Evolutionary conservation across 768 basidiomycete genomes (phyloP), one percentile per base, ranked within the genome.

Genomic region (Flagelloscypha sp.): DNA sequence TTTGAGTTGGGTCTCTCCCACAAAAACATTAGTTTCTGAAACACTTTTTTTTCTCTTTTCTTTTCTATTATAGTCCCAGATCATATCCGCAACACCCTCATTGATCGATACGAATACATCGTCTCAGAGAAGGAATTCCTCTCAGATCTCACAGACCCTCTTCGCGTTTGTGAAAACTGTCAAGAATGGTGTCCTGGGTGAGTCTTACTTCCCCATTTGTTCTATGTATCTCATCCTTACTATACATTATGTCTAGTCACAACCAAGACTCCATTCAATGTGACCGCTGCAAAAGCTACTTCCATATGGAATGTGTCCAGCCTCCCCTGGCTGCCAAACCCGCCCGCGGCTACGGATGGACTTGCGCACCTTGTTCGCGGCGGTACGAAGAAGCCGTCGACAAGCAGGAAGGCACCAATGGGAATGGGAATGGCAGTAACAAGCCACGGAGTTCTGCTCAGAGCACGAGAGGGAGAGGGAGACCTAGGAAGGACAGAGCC

Each of bases 291-390:
- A 88, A 90, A 63, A 76, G 76, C 36, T 85, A 79, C 62, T 98
- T 92, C 62, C 94, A 98, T 58, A 94, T 97, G 84, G 57, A 69
- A 38, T 98, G 94, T 54, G 84, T 95, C 35, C 83, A 87, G 45
- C 94, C 94, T 16, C 94, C 94, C 3, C 63, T 98, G 6, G 65
- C 72, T 12, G 83, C 84, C 2, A 97, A 97, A 57, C 94, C 94
- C 10, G 88, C 90, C 16, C 77, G 89, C 43, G 94, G 94, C 29
- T 98, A 97, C 60, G 89, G 87, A 15, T 98, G 94, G 94, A 89
- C 90, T 7, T 98, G 94, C 49, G 86, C 87, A 1, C 88, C 90
- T 1, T 98, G 93, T 56, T 84, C 90, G 8, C 74, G 78, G 35
- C 74, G 74, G 45, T 84, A 93, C 51, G 90, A 89, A 48, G 84